Evolutionary conservation across 129 eudicot species (phyloP), one percentile per base, ranked within the genome.

Genomic region (Saposhnikovia divaricata): DNA sequence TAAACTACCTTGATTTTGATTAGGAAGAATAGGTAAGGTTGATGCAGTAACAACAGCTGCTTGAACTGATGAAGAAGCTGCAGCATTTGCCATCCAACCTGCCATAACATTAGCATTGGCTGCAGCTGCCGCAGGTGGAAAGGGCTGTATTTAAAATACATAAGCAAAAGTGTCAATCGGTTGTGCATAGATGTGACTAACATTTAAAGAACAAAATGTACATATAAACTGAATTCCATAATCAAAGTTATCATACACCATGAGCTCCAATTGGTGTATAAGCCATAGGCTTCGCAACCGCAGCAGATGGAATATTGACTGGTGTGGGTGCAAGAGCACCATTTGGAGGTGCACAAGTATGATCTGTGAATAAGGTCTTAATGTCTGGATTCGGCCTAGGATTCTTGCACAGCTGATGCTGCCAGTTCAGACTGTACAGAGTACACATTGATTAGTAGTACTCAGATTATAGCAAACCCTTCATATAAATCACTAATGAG

Each of bases 81-180:
- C 51, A 40, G 97, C 96, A 85, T 91, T 93, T 82, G 92, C 89
- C 98, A 93, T 93, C 98, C 98, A 93, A 72, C 98, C 97, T 45
- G 96, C 97, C 84, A 93, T 85, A 81, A 97, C 98, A 87, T 85
- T 89, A 77, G 97, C 91, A 85, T 84, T 91, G 73, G 97, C 87
- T 70, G 90, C 85, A 9, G 97, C 89, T 55, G 97, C 92, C 61
- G 88, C 74, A 28, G 98, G 90, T 18, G 89, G 97, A 84, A 93
- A 93, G 28, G 98, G 91, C 98, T 93, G 87, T 80, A 78, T 65
- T 38, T 71, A 72, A 38, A 31, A 25, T 74, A 80, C 37, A 75
- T 75, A 76, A 69, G 51, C 34, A 72, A 37, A n/a, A 23, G 47
- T 18, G 18, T 40, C 2, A 42, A 25, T 47, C 8, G 38, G 25